Evolutionary conservation across 192 early-diverging fungal genomes (phyloP).

Genomic region (Phlyctochytrium arcticum): DNA sequence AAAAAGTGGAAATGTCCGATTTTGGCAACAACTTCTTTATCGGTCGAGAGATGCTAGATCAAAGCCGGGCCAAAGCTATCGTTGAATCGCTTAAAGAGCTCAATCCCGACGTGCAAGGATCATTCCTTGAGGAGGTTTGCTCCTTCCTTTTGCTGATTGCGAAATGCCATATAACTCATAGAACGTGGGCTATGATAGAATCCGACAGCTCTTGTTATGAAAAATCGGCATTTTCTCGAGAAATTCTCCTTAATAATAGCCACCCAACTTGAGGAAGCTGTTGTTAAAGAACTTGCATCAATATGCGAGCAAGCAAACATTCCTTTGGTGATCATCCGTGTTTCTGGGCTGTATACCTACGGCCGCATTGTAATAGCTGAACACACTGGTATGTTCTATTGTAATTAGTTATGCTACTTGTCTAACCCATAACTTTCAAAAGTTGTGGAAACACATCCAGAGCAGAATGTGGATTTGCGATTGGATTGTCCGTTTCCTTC

Average conservation of each 20-base stretch:
- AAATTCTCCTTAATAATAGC: constrained; percentile 78
- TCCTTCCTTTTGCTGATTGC: no score
- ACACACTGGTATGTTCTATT: constrained; percentile 64
- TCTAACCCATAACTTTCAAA: constrained; percentile 10
- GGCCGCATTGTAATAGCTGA: constrained; percentile 69
- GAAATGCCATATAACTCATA: background rate
- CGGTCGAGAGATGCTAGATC: constrained; percentile 57
- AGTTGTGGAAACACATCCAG: constrained; percentile 92
- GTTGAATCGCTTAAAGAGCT: constrained; percentile 71
- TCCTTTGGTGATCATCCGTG: constrained; percentile 64
- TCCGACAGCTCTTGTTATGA: constrained; percentile 43
- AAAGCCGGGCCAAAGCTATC: constrained; percentile 59
- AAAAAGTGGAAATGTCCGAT: constrained; percentile 61
- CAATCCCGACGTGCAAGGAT: constrained; percentile 80
- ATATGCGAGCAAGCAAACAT: constrained; percentile 62
- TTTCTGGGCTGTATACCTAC: constrained; percentile 74
- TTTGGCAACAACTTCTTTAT: constrained; percentile 92
- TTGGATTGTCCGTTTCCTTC: constrained; percentile 77
- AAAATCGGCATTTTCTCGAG: constrained; percentile 54
- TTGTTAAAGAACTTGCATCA: constrained; percentile 51
- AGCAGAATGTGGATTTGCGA: constrained; percentile 69
- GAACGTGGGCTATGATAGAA: constrained; percentile 27
- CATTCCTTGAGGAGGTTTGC: constrained; percentile 53
- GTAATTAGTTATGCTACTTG: background rate
- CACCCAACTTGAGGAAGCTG: constrained; percentile 50